Evolutionary conservation across 78 protist species (phyloP).

Genomic region (Dictyostelium brefeldianum): DNA sequence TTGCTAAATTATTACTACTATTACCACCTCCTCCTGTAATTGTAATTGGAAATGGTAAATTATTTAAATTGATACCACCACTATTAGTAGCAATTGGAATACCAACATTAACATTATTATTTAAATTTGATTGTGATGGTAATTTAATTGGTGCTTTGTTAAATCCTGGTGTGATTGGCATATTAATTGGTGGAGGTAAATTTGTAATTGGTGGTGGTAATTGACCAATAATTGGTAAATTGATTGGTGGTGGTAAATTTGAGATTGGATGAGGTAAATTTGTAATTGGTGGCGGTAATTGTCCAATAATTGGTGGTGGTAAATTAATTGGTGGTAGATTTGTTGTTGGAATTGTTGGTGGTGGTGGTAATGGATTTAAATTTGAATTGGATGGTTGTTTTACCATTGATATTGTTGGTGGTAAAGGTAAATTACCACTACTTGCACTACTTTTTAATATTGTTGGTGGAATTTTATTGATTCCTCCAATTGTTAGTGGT

Average conservation of each 20-base stretch:
- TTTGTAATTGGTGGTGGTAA: constrained; percentile 14
- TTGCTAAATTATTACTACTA: not conserved
- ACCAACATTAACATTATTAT: not conserved
- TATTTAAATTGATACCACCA: too few species aligned
- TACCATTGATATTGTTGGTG: not conserved
- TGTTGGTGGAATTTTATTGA: not conserved
- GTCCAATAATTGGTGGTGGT: constrained; percentile 6
- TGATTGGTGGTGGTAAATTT: constrained; percentile 5
- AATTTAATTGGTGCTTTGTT: not conserved
- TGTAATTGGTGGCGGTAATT: not conserved
- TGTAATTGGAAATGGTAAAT: constrained; percentile 33
- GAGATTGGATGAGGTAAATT: not conserved
- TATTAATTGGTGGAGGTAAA: constrained; percentile 47
- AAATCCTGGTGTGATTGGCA: not conserved
- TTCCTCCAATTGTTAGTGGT: not conserved
- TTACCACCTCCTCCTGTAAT: not conserved
- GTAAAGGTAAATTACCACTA: not conserved
- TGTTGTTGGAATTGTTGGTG: not conserved
- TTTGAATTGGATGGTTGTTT: not conserved
- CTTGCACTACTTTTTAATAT: too few species aligned
- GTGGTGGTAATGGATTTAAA: constrained; percentile 34
- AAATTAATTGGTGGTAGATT: not conserved
- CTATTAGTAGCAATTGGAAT: not conserved
- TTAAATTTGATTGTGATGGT: not conserved
- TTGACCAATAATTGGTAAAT: too few species aligned